Percentiles rank a stretch among this genome's conserved stretches.
phyloP scores from a whole-genome alignment of 495 filamentous ascomycete species.

The Rhizodiscina lignyota region DNA sequence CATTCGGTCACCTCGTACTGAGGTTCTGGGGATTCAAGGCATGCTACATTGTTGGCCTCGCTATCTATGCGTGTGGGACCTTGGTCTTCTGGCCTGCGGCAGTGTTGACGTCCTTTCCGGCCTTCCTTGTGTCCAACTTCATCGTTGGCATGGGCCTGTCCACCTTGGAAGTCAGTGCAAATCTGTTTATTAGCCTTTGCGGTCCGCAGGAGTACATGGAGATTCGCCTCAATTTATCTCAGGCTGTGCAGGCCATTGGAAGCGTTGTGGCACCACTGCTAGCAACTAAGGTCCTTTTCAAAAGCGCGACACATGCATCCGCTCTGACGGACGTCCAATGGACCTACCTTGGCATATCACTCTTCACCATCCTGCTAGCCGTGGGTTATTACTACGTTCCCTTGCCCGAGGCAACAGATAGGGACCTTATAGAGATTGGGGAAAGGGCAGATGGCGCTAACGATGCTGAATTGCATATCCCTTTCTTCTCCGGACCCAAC shows the following conservation, averaged over 20 bases:
- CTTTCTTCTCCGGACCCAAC: slow-evolving; percentile 4
- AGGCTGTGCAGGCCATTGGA: slow-evolving; percentile 52
- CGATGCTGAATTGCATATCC: slow-evolving; percentile 13
- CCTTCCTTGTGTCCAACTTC: slow-evolving; percentile 50
- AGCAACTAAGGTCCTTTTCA: slow-evolving; percentile 44
- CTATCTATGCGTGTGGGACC: slow-evolving; percentile 45
- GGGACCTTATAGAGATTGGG: slow-evolving; percentile 40
- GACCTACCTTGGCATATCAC: slow-evolving; percentile 51
- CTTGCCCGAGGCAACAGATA: slow-evolving; percentile 50
- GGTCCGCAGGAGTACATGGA: slow-evolving; percentile 51
- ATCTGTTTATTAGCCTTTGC: slow-evolving; percentile 52
- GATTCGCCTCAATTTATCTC: slow-evolving; percentile 46
- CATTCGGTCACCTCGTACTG: slow-evolving; percentile 39
- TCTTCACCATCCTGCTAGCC: slow-evolving; percentile 48
- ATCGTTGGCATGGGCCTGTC: slow-evolving; percentile 48
- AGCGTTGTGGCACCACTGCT: slow-evolving; percentile 44
- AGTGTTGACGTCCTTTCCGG: slow-evolving; percentile 46
- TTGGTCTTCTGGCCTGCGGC: slow-evolving; percentile 62
- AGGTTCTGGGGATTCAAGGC: slow-evolving; percentile 50
- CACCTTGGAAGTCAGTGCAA: slow-evolving; percentile 47
- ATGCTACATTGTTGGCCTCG: slow-evolving; percentile 47
- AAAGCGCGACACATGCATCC: slow-evolving; percentile 20
- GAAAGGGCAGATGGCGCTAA: slow-evolving; percentile 35
- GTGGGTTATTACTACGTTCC: slow-evolving; percentile 48
- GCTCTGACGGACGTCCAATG: slow-evolving; percentile 52